Evolutionary conservation across 495 filamentous ascomycete species (phyloP), one percentile per base, ranked within the genome.

Genomic region (Annulohypoxylon nitens): DNA sequence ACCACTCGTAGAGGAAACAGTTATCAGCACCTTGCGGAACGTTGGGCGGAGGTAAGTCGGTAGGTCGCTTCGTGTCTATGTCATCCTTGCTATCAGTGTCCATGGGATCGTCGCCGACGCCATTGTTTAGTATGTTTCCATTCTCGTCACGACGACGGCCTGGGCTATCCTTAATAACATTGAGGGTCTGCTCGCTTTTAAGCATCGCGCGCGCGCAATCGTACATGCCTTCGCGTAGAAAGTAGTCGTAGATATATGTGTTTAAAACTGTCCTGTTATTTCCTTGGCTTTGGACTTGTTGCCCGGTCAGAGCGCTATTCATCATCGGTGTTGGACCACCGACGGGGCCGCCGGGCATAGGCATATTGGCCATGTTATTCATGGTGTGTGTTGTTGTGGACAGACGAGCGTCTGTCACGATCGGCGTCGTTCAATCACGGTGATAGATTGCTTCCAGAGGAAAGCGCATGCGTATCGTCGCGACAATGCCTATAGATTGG

Each of bases 161-260:
- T 5, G 88, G 85, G 69, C 89, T 89, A 23, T 85, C 83, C 75
- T 84, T 85, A 48, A 82, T 80, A 47, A 88, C 79, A 39, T 88
- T 88, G 39, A 91, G 80, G 4, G 83, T 78, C 37, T 85, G 81
- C 26, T 91, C 88, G 57, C 88, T 91, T 58, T 88, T 86, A 53
- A 93, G 80, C 43, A 98, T 83, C 16, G 90, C 86, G 74, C 91
- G 88, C 64, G 96, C 96, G 71, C 90, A 90, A 59, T 94, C 91
- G 74, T 88, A 91, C 85, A 97, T 91, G 60, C 87, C 87, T 79
- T 93, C 91, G 76, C 91, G 92, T 43, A 97, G 81, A 64, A 99
- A 94, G 79, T 98, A 98, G 75, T 97, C 94, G 85, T 98, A 98
- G 67, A 99, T 99, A 79, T 95, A 97, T 2, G 94, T 97, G 83